phyloP scores from a whole-genome alignment of 2,329 filamentous ascomycete species.

The Pezicula neosporulosa region DNA sequence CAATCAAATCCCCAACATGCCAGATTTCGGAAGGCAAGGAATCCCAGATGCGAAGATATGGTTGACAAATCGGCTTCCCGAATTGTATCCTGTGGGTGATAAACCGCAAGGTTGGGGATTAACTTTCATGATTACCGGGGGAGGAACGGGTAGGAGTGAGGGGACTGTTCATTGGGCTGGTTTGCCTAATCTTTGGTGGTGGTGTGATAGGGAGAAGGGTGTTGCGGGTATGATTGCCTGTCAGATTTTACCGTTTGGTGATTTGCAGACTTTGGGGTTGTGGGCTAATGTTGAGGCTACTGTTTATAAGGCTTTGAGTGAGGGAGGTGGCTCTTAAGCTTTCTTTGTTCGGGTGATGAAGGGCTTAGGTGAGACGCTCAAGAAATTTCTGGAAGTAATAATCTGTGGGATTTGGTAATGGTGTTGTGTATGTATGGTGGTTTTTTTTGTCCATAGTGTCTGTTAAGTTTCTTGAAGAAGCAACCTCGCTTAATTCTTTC shows the following conservation, averaged over 20 bases:
- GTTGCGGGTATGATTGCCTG: slow-evolving; percentile 48
- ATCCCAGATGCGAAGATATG: slow-evolving; percentile 45
- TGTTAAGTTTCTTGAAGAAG: too few species aligned
- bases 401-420: too few species aligned
- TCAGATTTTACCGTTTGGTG: slow-evolving; percentile 48
- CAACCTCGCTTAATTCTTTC: too few species aligned
- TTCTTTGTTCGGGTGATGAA: too few species aligned
- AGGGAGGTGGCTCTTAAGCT: neutral
- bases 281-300: slow-evolving; percentile 10
- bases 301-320: slow-evolving; percentile 4
- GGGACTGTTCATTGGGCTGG: slow-evolving; percentile 56
- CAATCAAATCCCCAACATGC: slow-evolving; percentile 56
- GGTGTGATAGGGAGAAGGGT: slow-evolving; percentile 56
- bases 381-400: too few species aligned
- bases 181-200: slow-evolving; percentile 59
- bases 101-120: slow-evolving; percentile 63
- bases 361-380: too few species aligned
- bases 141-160: slow-evolving; percentile 48
- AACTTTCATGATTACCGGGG: slow-evolving; percentile 49
- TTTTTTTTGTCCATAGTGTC: too few species aligned
- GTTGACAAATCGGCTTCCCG: slow-evolving; percentile 42
- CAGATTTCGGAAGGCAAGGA: slow-evolving; percentile 44
- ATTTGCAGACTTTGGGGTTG: slow-evolving; percentile 11
- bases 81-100: slow-evolving; percentile 43
- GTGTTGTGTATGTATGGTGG: too few species aligned